A percentile compares a stretch with the other conserved stretches of the same genome.
Conservation (phyloP, 768 basidiomycete genomes). For the Lactarius indigo region DNA sequence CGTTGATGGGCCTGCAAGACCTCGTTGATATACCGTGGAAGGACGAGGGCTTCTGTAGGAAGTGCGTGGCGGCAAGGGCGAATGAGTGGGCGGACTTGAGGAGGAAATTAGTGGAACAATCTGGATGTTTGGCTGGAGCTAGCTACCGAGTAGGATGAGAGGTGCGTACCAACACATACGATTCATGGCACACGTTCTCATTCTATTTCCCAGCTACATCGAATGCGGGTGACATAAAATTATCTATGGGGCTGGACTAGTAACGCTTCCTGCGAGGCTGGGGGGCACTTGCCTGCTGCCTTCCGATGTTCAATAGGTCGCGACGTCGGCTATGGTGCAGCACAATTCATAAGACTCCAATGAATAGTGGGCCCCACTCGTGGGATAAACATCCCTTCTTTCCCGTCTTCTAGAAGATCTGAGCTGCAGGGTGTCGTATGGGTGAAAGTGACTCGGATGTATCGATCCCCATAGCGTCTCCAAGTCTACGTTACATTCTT, state of each 20-base stretch:
- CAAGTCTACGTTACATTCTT: background rate
- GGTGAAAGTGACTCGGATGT: background rate
- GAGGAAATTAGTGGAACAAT: slow-evolving; percentile 19
- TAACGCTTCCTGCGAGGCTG: background rate
- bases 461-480: background rate
- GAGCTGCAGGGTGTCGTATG: background rate
- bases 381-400: background rate
- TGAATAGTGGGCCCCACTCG: background rate
- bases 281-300: background rate
- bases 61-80: slow-evolving; percentile 32
- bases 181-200: background rate
- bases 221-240: background rate
- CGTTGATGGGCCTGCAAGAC: slow-evolving; percentile 35
- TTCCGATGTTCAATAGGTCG: background rate
- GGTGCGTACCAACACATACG: background rate
- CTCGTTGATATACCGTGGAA: slow-evolving; percentile 32
- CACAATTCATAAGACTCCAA: background rate
- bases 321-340: background rate
- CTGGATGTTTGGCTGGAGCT: slow-evolving; percentile 23
- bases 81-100: slow-evolving; percentile 31
- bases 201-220: background rate
- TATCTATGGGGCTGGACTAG: background rate
- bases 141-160: background rate
- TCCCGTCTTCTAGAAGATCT: background rate
- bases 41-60: slow-evolving; percentile 35